Evolutionary conservation across 768 basidiomycete genomes (phyloP), one percentile per base, ranked within the genome.

Genomic region (Cantharellus cinnabarinus): DNA sequence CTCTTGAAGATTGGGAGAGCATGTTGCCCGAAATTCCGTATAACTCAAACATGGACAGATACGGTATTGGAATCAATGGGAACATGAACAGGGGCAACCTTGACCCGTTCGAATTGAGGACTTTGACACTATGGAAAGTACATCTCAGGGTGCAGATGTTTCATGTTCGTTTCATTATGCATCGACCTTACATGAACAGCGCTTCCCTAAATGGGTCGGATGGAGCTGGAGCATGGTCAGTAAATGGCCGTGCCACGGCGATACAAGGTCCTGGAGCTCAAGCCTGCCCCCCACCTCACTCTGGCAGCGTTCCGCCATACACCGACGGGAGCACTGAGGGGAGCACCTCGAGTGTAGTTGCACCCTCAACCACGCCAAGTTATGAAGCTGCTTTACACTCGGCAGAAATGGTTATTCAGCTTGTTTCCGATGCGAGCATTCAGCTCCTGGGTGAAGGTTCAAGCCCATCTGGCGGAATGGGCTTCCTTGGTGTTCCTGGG

Each of bases 131-230:
- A 29, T 29, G 20, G 20, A 29, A 29, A 29, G 20, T 29, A 29
- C 20, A 29, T 29, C 20, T 29, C 20, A 37, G 56, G 35, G 54
- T 58, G 5, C 80, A 82, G 50, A 85, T 81, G 69, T 79, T 82
- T 65, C 85, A 89, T 68, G 85, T 88, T 63, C 84, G 87, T 55
- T 87, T 89, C 67, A 83, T 84, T 38, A 77, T 89, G 50, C 87
- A 89, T 67, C 75, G 86, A 20, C 85, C 86, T 37, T 57, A 54
- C 35, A 54, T 29, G 10, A 48, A 48, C 29, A 29, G 10, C 44
- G 29, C 10, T 29, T 10, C 44, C 10, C 7, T 54, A 37, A 7
- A 10, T 54, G 52, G 10, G 7, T 10, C 52, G 10, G 52, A 10
- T 37, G 52, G 52, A 29, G 44, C 44, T 48, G 10, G 44, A 48